Conservation (phyloP, 192 early-diverging fungal species). For the Backusella morwellensis region DNA sequence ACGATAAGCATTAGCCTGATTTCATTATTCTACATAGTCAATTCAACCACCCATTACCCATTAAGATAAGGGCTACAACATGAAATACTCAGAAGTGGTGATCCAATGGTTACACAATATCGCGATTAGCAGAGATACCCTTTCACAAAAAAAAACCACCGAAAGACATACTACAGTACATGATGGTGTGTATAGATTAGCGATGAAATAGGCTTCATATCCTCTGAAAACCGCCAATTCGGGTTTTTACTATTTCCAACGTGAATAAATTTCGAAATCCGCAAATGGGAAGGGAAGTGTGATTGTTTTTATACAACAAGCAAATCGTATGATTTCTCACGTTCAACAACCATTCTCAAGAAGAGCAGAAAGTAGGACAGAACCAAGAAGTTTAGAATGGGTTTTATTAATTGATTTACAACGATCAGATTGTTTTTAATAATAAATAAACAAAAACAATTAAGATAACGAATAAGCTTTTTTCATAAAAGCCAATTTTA, state of each 20-base stretch:
- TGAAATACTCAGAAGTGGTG: not conserved
- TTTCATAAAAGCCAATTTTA: not conserved
- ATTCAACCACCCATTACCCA: not conserved
- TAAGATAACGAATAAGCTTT: not conserved
- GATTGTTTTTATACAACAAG: not conserved
- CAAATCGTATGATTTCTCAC: conserved; percentile 1
- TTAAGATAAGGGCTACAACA: not conserved
- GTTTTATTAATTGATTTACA: not conserved
- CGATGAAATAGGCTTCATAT: no score
- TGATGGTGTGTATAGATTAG: not conserved
- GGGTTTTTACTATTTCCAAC: not conserved
- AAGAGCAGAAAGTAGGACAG: not conserved
- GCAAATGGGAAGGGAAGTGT: not conserved
- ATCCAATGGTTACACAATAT: not conserved
- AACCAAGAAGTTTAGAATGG: not conserved
- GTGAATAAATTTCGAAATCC: not conserved
- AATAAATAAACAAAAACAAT: not conserved
- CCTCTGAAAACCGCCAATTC: not conserved
- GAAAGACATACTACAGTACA: not conserved
- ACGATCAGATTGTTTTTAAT: not conserved
- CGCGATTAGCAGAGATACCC: not conserved
- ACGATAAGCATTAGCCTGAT: not conserved
- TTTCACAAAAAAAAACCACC: not conserved
- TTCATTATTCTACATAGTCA: not conserved
- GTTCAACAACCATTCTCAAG: not conserved